Base-by-base conservation (phyloP, 495 filamentous ascomycete genomes). In the Polyplosphaeria fusca region DNA sequence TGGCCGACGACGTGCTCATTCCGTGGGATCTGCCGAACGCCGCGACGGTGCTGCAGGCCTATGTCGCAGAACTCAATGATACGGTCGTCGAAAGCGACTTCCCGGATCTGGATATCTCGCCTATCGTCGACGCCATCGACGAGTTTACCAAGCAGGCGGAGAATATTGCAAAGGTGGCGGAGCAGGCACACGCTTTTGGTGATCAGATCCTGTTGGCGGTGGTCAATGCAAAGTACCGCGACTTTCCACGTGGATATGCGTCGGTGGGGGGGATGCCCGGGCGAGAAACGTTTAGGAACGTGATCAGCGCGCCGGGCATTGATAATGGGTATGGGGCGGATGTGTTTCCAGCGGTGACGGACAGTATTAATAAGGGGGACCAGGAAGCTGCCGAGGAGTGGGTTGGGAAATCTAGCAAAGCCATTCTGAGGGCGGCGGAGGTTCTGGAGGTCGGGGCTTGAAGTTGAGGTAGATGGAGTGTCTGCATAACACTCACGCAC, bases 1-100 rank as follows among this genome's bases (percentile, higher is more conserved):
- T 77, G 22, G 63, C 64, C 0, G 65, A 64, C 30, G 66, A 68
- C 18, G 56, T 50, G 5, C 58, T 74, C 39, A 52, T 77, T 13
- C 72, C 71, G 1, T 64, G 71, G 51, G 66, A 73, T 47, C 58
- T 67, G 2, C 54, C 60, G 23, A 43, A 64, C 46, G 46, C 49
- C 1, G 52, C 48, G 1, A 49, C 54, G 13, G 60, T 54, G 14
- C 53, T 64, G 5, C 16, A 54, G 30, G 19, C 47, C 5, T 64
- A 64, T 28, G 30, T 58, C 26, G n/a, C 28, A 4, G 60, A 64
- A n/a, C 54, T 64, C 35, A 55, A 64, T 19, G 55, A 49, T 11
- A 59, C 55, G 12, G 32, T 64, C 32, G 18, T 26, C 1, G 44
- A 55, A 11, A 47, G 40, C 11, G 51, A 61, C n/a, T 55, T 61